phyloP scores from a whole-genome alignment of 164 flowering plant species.

The Magnolia changhungtana region DNA sequence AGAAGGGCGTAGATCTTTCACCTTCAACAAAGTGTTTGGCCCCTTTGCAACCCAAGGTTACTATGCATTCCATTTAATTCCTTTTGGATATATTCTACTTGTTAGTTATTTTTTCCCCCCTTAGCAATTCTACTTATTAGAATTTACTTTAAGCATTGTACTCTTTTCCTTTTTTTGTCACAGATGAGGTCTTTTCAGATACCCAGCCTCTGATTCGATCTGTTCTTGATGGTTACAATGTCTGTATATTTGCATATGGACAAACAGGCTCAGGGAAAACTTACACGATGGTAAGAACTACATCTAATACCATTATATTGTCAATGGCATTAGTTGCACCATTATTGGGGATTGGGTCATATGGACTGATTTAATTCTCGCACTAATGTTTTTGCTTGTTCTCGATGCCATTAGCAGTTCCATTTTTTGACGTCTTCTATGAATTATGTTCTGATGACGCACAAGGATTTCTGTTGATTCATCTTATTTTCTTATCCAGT shows the following conservation, averaged over 20 bases:
- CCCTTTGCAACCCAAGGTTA: constrained; percentile 90
- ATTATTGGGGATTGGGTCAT: not conserved
- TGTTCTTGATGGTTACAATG: constrained; percentile 97
- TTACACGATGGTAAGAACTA: constrained; percentile 70
- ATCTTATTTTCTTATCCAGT: constrained; percentile 37
- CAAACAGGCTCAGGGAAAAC: constrained; percentile 99
- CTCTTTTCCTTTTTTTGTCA: constrained; percentile 2
- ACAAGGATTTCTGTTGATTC: constrained; percentile 3
- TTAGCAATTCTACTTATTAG: not conserved
- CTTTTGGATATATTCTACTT: no score
- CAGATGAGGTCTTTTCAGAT: constrained; percentile 95
- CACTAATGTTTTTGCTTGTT: not conserved
- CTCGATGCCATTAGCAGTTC: not conserved
- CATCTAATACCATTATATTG: no score
- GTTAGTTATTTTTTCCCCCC: not conserved
- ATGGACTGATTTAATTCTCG: not conserved
- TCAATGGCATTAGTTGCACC: not conserved
- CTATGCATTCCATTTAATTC: not conserved
- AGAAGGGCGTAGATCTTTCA: constrained; percentile 64
- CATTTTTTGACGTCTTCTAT: not conserved
- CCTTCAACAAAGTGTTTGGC: constrained; percentile 92
- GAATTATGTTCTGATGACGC: not conserved
- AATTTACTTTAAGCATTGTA: not conserved
- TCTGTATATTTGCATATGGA: constrained; percentile 98
- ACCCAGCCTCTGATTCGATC: constrained; percentile 91